Base-by-base conservation (phyloP, 2,329 filamentous ascomycete genomes). In the Daldinia eschscholtzii region DNA sequence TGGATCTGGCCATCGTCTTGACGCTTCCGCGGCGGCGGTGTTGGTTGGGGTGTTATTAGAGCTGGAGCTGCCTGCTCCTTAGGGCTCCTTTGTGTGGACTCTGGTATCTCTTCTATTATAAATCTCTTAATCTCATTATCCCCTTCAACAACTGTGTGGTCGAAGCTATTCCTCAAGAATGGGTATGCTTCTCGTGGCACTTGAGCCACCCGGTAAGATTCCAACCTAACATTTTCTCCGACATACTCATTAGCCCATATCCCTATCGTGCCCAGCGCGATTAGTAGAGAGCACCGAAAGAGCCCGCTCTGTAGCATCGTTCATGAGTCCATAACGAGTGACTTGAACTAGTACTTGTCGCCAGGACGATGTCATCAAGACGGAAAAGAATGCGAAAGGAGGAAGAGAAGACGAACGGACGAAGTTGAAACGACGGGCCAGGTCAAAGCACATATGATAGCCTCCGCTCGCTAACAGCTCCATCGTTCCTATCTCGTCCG, bases 221-320 rank as follows among this genome's bases (percentile, higher is more conserved):
- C 37, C 55, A 55, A 60, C 48, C n/a, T 60, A 28, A 30, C 33
- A 57, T 65, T 42, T n/a, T 33, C 46, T 55, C 62, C 58, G 41
- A 53, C 58, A 64, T 68, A 65, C 66, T 74, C 65, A 55, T 72
- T 52, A 63, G 70, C 72, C 67, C 69, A 72, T 59, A 70, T 70
- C 68, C 70, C 73, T 67, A 70, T 73, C 73, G 75, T 75, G 70
- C 71, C 73, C 72, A 74, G 75, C 75, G 73, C 73, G 73, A 75
- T 73, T 61, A 77, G 68, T 58, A 77, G 67, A 67, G 50, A 73
- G 67, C 60, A 75, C 72, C 68, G 70, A 71, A 77, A 73, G 68
- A 78, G 72, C 75, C 76, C 65, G 76, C 73, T 76, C 74, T 73
- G 73, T 70, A 72, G 67, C 77, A 78, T 78, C 58, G 60, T 75